Percentiles rank a stretch among this genome's conserved stretches.
Evolutionary conservation across 2,329 filamentous ascomycete genomes (phyloP).

Genomic region (Clonostachys rosea): DNA sequence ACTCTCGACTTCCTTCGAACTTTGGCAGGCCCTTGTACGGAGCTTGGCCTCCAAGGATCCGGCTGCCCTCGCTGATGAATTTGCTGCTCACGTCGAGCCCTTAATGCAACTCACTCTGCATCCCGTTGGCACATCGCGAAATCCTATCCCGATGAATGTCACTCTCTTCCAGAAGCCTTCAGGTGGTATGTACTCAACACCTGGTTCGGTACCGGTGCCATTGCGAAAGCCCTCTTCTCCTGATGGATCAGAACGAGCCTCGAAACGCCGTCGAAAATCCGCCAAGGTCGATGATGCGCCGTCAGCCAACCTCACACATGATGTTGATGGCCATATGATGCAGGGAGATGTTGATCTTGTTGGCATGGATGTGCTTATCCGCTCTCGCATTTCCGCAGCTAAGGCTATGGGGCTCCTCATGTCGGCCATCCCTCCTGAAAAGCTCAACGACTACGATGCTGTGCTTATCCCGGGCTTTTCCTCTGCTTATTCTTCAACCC

Average conservation of each 20-base stretch:
- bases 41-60: conserved; percentile 59
- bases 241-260: conserved; percentile 54
- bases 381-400: conserved; percentile 84
- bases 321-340: conserved; percentile 97
- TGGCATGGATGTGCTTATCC: conserved; percentile 80
- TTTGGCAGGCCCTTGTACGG: conserved; percentile 77
- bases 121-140: conserved; percentile 85
- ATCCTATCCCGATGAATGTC: conserved; percentile 89
- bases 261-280: conserved; percentile 77
- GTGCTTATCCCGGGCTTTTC: conserved; percentile 61
- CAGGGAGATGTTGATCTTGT: conserved; percentile 94
- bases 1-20: conserved; percentile 75
- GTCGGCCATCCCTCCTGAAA: conserved; percentile 63
- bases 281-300: conserved; percentile 73
- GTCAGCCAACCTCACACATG: conserved; percentile 68
- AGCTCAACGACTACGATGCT: conserved; percentile 59
- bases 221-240: conserved; percentile 38
- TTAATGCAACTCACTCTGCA: conserved; percentile 82
- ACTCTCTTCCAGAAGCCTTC: conserved; percentile 90
- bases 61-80: conserved; percentile 64
- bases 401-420: conserved; percentile 83
- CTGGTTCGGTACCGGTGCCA: conserved; percentile 29
- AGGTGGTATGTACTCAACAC: conserved; percentile 69
- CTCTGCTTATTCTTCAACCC: conserved; percentile 78
- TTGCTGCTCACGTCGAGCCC: conserved; percentile 71